Evolutionary conservation across 495 filamentous ascomycete genomes (phyloP), one percentile per base, ranked within the genome.

Genomic region (Lophiostoma macrostomum): DNA sequence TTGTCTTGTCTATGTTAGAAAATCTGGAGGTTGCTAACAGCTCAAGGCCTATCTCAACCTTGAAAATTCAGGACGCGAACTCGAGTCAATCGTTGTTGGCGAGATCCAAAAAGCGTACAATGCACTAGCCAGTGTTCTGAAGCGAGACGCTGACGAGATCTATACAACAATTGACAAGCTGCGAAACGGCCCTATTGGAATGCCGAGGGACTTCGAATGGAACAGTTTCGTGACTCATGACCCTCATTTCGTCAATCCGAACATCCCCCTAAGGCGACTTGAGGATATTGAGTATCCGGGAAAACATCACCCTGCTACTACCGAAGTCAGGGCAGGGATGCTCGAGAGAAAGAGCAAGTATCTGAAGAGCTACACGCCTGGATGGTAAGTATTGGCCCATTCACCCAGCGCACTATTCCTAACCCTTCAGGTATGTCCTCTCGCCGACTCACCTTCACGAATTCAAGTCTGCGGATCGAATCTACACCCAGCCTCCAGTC

Each of bases 291-390:
- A 86, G 29, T 98, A 97, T 69, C 91, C 91, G n/a, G 93, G 93
- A 13, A 86, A 86, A 60, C 80, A 95, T 63, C 88, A 96, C 67
- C 86, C 86, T 43, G 85, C 90, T 31, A 89, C 88, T 27, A 80
- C 84, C 46, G 93, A 96, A 64, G 84, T 98, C 28, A 78, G 88
- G 40, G 86, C 87, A 5, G 93, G 93, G 1, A 84, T 95, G 73
- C 75, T 98, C 45, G 93, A 98, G 74, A 85, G 93, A 39, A 98
- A 96, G 80, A 94, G 87, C 78, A 98, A 97, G 66, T 98, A 97
- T 68, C 74, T 98, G 34, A 98, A 97, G 78, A 96, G 90, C 65
- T 98, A 96, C 68, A 91, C 91, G 2, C 86, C 91, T 20, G 93
- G 93, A 70, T 98, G 93, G 93, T 94, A 76, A 71, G 83, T 72